These are phyloP conservation scores for Xylariaceae sp. DNA, from an alignment of 2,329 filamentous ascomycete species.

Conservation along the genomic window DNA sequence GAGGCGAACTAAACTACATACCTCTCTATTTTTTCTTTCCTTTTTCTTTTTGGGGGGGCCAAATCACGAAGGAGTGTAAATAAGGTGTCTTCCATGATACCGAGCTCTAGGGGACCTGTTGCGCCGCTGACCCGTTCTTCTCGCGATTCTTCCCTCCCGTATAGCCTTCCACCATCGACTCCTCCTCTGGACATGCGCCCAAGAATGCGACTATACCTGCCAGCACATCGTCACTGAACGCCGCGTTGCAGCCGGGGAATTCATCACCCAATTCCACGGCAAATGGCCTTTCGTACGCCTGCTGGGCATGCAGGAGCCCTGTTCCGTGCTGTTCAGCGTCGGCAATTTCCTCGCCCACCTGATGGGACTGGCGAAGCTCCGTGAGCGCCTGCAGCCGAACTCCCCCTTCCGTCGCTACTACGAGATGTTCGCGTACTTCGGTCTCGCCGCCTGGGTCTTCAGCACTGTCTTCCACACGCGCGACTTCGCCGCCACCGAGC, in stretches of 20 bases:
- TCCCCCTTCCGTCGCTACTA: constrained; percentile 82
- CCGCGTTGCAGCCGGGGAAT: constrained; percentile 60
- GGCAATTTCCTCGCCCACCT: constrained; percentile 86
- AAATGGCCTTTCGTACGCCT: constrained; percentile 97
- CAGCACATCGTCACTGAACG: constrained; percentile 81
- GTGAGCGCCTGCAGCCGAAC: constrained; percentile 59
- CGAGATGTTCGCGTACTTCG: constrained; percentile 70
- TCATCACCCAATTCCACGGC: constrained; percentile 88
- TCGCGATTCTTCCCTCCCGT: neutral
- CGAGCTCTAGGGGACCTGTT: neutral
- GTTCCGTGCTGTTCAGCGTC: constrained; percentile 86
- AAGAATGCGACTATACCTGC: constrained; percentile 97
- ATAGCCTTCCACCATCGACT: constrained; percentile 77
- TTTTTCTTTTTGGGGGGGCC: no score
- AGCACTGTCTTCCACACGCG: constrained; percentile 89
- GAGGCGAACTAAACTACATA: constrained; percentile 2
- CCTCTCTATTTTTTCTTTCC: neutral
- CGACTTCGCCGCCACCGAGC: constrained; percentile 81
- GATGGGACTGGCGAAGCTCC: constrained; percentile 66
- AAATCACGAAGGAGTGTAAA: no score
- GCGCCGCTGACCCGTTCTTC: constrained; percentile 3
- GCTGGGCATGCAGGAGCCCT: constrained; percentile 89
- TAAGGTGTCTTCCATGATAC: neutral
- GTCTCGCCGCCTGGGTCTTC: constrained; percentile 77
- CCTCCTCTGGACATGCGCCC: constrained; percentile 84